phyloP scores from a whole-genome alignment of 2,329 filamentous ascomycete genomes.

The Westerdykella aurantiaca region DNA sequence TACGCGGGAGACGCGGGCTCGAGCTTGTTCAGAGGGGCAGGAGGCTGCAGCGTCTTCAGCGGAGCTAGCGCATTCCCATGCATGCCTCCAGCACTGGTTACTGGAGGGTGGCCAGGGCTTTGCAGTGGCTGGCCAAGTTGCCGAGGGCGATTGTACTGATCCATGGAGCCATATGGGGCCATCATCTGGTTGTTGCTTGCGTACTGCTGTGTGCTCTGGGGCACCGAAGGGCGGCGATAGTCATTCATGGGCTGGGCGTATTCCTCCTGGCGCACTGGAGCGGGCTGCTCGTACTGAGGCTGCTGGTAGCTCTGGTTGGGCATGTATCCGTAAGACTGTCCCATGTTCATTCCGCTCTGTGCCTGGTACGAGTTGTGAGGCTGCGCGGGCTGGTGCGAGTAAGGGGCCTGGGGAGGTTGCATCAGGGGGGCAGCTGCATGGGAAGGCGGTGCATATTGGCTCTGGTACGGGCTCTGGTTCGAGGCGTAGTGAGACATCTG shows the following conservation, averaged over 20 bases:
- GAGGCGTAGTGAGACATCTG: constrained; percentile 37
- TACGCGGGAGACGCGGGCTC: constrained; percentile 44
- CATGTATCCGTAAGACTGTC: constrained; percentile 39
- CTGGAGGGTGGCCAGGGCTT: constrained; percentile 28
- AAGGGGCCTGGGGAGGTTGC: constrained; percentile 33
- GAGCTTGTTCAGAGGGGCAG: constrained; percentile 28
- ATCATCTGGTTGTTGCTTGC: constrained; percentile 31
- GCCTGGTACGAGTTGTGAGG: constrained; percentile 26
- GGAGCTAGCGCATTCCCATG: constrained; percentile 38
- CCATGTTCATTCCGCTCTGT: constrained; percentile 33
- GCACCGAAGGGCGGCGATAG: constrained; percentile 39
- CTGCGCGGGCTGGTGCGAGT: constrained; percentile 19
- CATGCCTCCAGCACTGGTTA: constrained; percentile 20
- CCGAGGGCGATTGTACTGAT: constrained; percentile 36
- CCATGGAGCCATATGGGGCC: constrained; percentile 31
- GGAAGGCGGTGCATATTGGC: constrained; percentile 24
- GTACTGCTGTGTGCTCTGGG: constrained; percentile 31
- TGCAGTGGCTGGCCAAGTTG: constrained; percentile 33
- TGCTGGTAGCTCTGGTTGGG: constrained; percentile 32
- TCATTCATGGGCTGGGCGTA: constrained; percentile 33
- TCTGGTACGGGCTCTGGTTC: constrained; percentile 31
- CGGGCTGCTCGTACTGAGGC: constrained; percentile 35
- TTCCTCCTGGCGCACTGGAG: constrained; percentile 36
- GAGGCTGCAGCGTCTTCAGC: constrained; percentile 38
- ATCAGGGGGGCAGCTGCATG: constrained; percentile 34